phyloP scores from a whole-genome alignment of 257 asterid species.

The Nicotiana undulata region DNA sequence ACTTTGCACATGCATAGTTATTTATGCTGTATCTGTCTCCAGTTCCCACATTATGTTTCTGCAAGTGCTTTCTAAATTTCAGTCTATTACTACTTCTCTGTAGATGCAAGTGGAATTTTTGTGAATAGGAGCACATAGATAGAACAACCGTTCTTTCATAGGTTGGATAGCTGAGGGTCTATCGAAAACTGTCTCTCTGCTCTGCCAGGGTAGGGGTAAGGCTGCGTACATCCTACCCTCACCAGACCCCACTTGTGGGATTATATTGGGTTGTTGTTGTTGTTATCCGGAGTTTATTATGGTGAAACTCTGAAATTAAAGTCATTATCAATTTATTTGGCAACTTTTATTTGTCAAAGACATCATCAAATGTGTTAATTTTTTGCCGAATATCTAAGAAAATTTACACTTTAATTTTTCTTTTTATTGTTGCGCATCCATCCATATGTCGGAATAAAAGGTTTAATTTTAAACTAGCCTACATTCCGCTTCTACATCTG shows the following conservation, averaged over 20 bases:
- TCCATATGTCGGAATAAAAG: background rate
- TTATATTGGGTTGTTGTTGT: too few relatives aligned
- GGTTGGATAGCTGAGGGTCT: background rate
- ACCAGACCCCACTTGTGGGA: too few relatives aligned
- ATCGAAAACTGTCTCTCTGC: too few relatives aligned
- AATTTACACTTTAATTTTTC: too few relatives aligned
- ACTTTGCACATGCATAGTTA: constrained; percentile 27
- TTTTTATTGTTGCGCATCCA: background rate
- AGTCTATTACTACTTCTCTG: background rate
- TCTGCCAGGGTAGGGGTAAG: too few relatives aligned
- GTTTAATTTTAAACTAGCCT: background rate
- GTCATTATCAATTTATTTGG: background rate
- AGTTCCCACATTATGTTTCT: background rate
- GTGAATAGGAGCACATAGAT: background rate
- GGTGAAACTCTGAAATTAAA: background rate
- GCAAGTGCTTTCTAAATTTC: background rate
- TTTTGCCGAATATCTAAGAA: background rate
- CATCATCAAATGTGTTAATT: too few relatives aligned
- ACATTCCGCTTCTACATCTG: too few relatives aligned
- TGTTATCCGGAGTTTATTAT: too few relatives aligned
- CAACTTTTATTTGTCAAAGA: background rate
- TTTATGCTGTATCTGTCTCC: background rate
- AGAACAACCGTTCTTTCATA: background rate
- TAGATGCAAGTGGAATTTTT: background rate
- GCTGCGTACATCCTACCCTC: too few relatives aligned